Base-by-base conservation (phyloP, 75 land plant genomes). In the Azolla pinnata region DNA sequence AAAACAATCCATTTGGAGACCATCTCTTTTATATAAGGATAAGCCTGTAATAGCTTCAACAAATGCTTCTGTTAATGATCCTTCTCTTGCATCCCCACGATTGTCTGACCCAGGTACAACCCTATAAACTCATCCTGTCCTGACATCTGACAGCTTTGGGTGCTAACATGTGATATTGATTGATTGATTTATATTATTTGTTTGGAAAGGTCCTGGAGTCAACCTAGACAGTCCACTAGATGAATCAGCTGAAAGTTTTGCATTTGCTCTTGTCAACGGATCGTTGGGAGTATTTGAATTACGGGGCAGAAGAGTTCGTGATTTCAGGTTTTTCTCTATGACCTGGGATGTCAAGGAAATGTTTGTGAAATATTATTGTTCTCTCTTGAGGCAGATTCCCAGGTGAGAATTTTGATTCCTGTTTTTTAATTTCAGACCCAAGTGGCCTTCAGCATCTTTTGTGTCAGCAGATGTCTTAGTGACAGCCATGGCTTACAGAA, bases 221-320 rank as follows among this genome's bases (percentile, higher is more conserved):
- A 32, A 35, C n/a, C 42, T 20, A 9, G 42, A 21, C 17, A 57
- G 29, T 57, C 34, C 77, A 32, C 71, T 53, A 33, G 96, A 92
- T 47, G 98, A 93, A 5, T 44, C 64, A 48, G 80, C 87, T 35
- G 98, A 93, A 68, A 93, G 87, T 68, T 93, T 93, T 85, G 87
- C 98, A 62, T 93, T 93, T 85, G 96, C 98, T 27, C 66, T 93
- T 26, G 96, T 85, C n/a, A 93, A 93, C 83, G 98, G 98, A 29
- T 88, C 96, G 18, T 71, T 88, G 60, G 98, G 98, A 30, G 98
- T 93, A 29, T 93, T 93, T 81, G 98, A 93, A 79, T 77, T 93
- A 54, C 89, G 85, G 29, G 98, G 98, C 0, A 73, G 87, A 55
- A 83, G 98, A 55, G 83, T 93, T 29, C 76, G 90, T 21, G 98